phyloP scores from a whole-genome alignment of 139 green algal genomes.

The Yamagishiella unicocca region DNA sequence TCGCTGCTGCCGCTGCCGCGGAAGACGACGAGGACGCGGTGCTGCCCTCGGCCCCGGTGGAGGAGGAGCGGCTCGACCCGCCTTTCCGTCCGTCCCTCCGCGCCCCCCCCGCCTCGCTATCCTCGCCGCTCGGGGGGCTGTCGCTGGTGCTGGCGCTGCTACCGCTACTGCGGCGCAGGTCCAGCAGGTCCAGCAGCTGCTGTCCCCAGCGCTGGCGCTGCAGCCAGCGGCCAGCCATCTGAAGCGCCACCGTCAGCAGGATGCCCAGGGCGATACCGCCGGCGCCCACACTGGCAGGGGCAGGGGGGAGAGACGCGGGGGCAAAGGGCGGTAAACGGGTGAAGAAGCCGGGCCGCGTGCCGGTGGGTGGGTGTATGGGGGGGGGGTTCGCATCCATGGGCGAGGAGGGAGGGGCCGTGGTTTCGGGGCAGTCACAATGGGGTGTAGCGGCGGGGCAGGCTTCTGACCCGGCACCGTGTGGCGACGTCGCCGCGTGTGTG shows the following conservation, averaged over 20 bases:
- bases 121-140: background rate
- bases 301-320: background rate
- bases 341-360: too few species aligned
- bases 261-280: constrained; percentile 34
- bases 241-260: constrained; percentile 43
- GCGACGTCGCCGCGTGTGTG: too few species aligned
- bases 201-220: constrained; percentile 34
- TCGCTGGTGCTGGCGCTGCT: constrained; percentile 1
- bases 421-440: too few species aligned
- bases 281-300: background rate
- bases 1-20: background rate
- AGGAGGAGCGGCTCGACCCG: background rate
- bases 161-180: background rate
- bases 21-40: background rate
- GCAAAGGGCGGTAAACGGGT: background rate
- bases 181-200: constrained; percentile 39
- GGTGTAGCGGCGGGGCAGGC: too few species aligned
- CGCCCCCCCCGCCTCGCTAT: background rate
- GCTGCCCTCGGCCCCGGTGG: background rate
- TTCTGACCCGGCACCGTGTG: background rate
- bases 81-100: background rate
- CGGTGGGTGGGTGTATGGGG: too few species aligned
- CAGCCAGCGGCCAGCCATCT: constrained; percentile 39
- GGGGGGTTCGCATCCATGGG: too few species aligned
- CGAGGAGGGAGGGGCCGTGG: too few species aligned